Base-by-base conservation (phyloP, 345 rosid species). In the Dovyalis caffra region DNA sequence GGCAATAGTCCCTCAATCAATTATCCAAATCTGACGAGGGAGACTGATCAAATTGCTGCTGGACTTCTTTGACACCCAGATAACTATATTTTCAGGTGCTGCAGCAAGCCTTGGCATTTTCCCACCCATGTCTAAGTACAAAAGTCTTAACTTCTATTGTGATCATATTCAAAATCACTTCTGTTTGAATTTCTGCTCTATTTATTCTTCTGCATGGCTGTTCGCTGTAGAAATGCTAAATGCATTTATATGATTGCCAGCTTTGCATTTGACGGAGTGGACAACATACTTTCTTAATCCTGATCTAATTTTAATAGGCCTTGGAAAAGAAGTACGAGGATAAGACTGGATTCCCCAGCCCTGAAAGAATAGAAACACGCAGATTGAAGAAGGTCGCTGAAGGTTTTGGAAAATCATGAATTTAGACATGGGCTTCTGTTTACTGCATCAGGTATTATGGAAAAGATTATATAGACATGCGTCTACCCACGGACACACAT, bases 301-400 rank as follows among this genome's bases (percentile, higher is more conserved):
- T 64, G 73, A 70, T 78, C 47, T 81, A 64, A 65, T 31, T 25
- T 82, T 71, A 56, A 25, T 78, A 92, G 97, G 90, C 90, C 33
- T 79, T 94, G 68, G 97, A 95, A 79, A 95, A 84, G 87, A 89
- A 91, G 82, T 91, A 88, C 2, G 97, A 92, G 80, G 90, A 83
- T 34, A 88, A 66, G 83, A 90, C 94, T 43, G 97, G 98, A 78
- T 73, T 82, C 53, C 86, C 91, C 71, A 88, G 91, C 71, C 97
- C 99, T 76, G 99, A 95, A 84, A 86, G 32, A 83, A 79, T 88
- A 78, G 90, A 89, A 76, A 79, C 85, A 70, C 87, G 79, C 31
- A 81, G 84, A 78, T 74, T 75, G 68, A 86, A 62, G 82, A 88
- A 87, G 85, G 90, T 80, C 74, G 90, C 89, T 70, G 88, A 79